Conservation (phyloP, 148 eudicot species). For the Chenopodium berlandieri region DNA sequence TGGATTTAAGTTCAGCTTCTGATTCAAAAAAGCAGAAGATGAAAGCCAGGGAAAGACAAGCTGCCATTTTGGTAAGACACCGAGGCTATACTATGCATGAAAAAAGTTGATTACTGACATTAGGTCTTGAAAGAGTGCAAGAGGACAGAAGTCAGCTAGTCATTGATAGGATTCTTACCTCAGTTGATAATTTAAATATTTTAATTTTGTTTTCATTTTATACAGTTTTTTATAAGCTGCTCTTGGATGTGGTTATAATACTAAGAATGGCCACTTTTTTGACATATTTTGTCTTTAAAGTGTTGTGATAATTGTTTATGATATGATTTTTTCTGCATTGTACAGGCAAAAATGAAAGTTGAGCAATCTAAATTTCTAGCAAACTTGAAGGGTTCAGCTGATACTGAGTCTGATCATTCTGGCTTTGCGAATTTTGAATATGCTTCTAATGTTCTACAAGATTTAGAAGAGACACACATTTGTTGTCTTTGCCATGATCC, state of each 20-base stretch:
- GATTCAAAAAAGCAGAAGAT: conserved; percentile 77
- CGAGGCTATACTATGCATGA: too few relatives aligned
- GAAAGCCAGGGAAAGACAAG: conserved; percentile 94
- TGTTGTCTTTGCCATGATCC: conserved; percentile 97
- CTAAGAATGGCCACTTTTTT: not conserved
- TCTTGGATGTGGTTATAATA: not conserved
- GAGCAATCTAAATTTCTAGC: conserved; percentile 87
- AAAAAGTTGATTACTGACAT: too few relatives aligned
- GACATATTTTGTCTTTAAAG: not conserved
- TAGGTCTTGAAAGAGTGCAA: too few relatives aligned
- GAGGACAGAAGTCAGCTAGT: too few relatives aligned
- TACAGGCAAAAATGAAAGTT: conserved; percentile 92
- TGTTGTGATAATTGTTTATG: not conserved
- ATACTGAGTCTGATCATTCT: conserved; percentile 46
- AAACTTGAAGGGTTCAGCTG: conserved; percentile 43
- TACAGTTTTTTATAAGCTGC: not conserved
- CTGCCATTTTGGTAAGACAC: conserved; percentile 77
- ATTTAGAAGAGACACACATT: conserved; percentile 37
- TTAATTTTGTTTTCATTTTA: too few relatives aligned
- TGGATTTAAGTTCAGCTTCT: conserved; percentile 29
- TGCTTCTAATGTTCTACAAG: conserved; percentile 37
- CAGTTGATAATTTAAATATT: too few relatives aligned
- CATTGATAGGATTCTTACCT: too few relatives aligned
- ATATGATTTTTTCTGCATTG: not conserved
- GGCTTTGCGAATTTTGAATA: conserved; percentile 39